These are phyloP conservation scores for Aschersonia sp. DNA, from an alignment of 2,329 filamentous ascomycete genomes.

Conservation along the genomic window DNA sequence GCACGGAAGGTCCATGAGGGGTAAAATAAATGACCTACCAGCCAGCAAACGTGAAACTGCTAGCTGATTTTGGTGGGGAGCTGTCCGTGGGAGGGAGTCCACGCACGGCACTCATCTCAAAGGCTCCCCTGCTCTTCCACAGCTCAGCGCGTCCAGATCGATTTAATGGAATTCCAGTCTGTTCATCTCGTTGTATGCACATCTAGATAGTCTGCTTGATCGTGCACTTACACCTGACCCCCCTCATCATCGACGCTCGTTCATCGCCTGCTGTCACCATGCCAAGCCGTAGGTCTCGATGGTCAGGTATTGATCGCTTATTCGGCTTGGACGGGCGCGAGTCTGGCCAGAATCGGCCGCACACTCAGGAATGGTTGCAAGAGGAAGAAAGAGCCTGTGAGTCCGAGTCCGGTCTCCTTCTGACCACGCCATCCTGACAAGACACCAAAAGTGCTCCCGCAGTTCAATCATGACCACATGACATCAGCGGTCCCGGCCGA, in stretches of 20 bases:
- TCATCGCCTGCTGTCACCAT: slow-evolving; percentile 2
- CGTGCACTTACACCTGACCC: neutral
- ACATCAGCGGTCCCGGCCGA: slow-evolving; percentile 56
- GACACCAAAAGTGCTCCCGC: slow-evolving; percentile 44
- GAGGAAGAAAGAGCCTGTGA: slow-evolving; percentile 30
- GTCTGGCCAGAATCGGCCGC: slow-evolving; percentile 4
- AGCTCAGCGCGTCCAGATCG: no score
- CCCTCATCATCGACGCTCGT: neutral
- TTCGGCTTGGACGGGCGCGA: slow-evolving; percentile 10
- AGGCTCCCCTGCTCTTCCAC: no score
- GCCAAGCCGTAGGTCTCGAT: slow-evolving; percentile 10
- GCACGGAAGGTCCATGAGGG: no score
- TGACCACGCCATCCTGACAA: neutral
- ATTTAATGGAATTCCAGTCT: no score
- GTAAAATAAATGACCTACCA: no score
- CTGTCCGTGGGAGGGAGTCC: no score
- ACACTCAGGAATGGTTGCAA: slow-evolving; percentile 19
- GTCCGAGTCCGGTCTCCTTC: slow-evolving; percentile 8
- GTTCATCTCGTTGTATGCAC: no score
- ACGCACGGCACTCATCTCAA: no score
- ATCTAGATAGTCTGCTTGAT: neutral
- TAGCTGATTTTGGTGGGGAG: no score
- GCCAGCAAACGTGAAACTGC: no score
- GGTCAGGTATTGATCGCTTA: slow-evolving; percentile 16
- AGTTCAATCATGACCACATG: slow-evolving; percentile 40